phyloP scores from a whole-genome alignment of 495 filamentous ascomycete species.

The Penicillium macrosclerotiorum region DNA sequence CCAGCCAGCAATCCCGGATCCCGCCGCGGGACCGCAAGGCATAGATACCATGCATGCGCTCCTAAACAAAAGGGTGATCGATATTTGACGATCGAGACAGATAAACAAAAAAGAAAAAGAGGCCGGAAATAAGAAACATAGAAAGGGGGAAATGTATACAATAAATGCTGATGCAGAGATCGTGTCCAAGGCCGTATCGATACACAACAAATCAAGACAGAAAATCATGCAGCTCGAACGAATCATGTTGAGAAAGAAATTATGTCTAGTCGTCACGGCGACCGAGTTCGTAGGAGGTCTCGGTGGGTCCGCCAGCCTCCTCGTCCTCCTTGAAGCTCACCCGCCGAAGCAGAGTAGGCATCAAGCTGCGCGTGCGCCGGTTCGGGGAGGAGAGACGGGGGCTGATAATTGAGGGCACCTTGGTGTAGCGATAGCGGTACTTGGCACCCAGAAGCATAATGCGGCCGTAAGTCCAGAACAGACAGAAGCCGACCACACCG shows the following conservation, averaged over 20 bases:
- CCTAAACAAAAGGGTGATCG: too few species aligned
- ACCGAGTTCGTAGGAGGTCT: constrained; percentile 44
- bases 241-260: too few species aligned
- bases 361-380: constrained; percentile 31
- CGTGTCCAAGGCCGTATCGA: constrained; percentile 25
- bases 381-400: constrained; percentile 34
- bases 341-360: constrained; percentile 41
- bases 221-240: constrained; percentile 8
- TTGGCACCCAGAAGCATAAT: constrained; percentile 45
- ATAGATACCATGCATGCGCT: constrained; percentile 31
- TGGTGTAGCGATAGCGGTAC: constrained; percentile 44
- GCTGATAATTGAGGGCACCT: constrained; percentile 30
- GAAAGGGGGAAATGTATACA: constrained; percentile 24
- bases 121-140: constrained; percentile 13
- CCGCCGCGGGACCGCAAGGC: constrained; percentile 17
- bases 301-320: constrained; percentile 32
- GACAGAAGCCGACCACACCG: constrained; percentile 51
- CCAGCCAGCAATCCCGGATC: constrained; percentile 24
- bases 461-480: constrained; percentile 57
- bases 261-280: constrained; percentile 44
- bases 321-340: constrained; percentile 49
- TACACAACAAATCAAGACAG: constrained; percentile 17
- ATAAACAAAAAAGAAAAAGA: constrained; percentile 15
- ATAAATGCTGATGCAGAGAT: constrained; percentile 29
- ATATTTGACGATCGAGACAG: too few species aligned